phyloP scores from a whole-genome alignment of 305 asterid species.

The Rubia tinctorum region DNA sequence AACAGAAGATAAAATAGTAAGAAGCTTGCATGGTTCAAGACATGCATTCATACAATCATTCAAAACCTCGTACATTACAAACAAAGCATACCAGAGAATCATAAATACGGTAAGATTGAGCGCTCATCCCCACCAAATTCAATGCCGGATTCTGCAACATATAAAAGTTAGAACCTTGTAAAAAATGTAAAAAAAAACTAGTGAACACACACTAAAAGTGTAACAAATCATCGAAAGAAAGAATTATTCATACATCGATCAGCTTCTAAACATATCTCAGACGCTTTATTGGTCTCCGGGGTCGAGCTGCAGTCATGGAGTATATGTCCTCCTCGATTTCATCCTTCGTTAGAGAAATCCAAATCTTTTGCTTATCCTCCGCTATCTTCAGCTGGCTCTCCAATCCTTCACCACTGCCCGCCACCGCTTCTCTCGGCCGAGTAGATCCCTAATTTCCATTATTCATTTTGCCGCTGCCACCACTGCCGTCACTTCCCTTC shows the following conservation, averaged over 20 bases:
- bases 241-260: constrained; percentile 45
- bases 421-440: constrained; percentile 37
- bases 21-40: constrained; percentile 1
- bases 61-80: not conserved
- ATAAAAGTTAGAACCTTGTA: no score
- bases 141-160: constrained; percentile 63
- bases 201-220: not conserved
- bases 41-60: constrained; percentile 7
- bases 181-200: not conserved
- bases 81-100: constrained; percentile 45
- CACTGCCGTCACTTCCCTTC: no score
- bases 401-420: not conserved
- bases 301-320: constrained; percentile 71
- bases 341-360: no score
- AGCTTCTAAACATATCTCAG: constrained; percentile 66
- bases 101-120: no score
- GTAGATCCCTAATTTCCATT: not conserved
- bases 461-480: no score
- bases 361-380: no score
- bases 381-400: no score
- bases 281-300: constrained; percentile 75
- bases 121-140: constrained; percentile 70
- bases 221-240: no score
- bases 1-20: not conserved
- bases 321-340: constrained; percentile 34